Base-by-base conservation (phyloP, 169 alveolate species). In the Plasmodium fragile region DNA sequence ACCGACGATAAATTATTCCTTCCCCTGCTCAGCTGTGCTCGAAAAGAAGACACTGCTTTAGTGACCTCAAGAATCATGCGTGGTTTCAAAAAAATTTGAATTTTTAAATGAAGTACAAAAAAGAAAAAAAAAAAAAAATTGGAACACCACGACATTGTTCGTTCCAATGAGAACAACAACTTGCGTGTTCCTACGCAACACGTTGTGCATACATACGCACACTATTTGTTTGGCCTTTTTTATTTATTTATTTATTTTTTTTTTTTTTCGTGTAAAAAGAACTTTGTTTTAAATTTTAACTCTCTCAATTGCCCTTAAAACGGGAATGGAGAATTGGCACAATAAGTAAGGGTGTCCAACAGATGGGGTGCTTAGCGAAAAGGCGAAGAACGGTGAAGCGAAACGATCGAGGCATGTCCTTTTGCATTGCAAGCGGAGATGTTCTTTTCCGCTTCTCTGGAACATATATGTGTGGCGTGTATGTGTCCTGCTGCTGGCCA, bases 51-150 rank as follows among this genome's bases (percentile, higher is more conserved):
- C 93, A 70, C 34, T 87, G 82, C 30, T 87, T 87, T 78, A 87
- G 36, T 43, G 93, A 87, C 36, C 93, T 87, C 72, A 87, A 87
- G 81, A 87, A 87, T 32, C 93, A 87, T 34, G 30, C 93, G 36
- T 87, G 93, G 93, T 87, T 87, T 53, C 87, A 87, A 59, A 87
- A 87, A 65, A 43, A 87, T 69, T 69, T 87, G 70, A 87, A 87
- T 78, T 87, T 87, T 77, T 87, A 78, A 87, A 83, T 45, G 18
- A 45, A 45, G 18, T 0, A 45, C 4, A 39, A 39, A 36, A 34
- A 2, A 34, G 3, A 43, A 43, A 43, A 45, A 45, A 65, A 65
- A 65, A 18, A 18, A 65, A 65, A 25, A 22, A 65, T 18, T 22
- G 75, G n/a, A 8, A 65, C 36, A 65, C 75, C 36, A 25, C 75